Evolutionary conservation across 1,284 basidiomycete species (phyloP).

Genomic region (Moesziomyces sp.): DNA sequence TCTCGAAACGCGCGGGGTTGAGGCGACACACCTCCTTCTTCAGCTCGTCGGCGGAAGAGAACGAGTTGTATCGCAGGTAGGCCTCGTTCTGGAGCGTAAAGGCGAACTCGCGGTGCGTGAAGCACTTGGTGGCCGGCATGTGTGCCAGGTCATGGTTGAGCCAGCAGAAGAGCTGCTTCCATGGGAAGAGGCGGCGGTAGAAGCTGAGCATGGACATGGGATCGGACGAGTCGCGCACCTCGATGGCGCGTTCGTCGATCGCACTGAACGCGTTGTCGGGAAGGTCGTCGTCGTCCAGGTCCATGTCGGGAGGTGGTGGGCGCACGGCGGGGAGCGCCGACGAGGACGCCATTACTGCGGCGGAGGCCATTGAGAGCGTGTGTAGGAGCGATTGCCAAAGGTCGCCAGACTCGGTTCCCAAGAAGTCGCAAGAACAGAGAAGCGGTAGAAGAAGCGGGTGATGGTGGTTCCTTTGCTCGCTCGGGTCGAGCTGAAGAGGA

Average conservation of each 20-base stretch:
- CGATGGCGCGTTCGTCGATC: constrained; percentile 62
- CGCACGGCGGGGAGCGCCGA: constrained; percentile 43
- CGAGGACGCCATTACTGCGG: constrained; percentile 35
- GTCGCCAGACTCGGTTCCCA: no score
- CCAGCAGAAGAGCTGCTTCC: constrained; percentile 93
- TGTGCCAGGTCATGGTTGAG: constrained; percentile 82
- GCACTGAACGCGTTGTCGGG: constrained; percentile 48
- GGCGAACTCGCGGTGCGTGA: constrained; percentile 87
- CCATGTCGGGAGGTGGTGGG: constrained; percentile 57
- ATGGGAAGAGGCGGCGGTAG: constrained; percentile 92
- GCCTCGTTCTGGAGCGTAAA: constrained; percentile 91
- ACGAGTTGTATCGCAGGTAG: constrained; percentile 93
- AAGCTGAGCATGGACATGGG: constrained; percentile 84
- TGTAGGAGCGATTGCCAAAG: no score
- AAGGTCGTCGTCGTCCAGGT: constrained; percentile 47
- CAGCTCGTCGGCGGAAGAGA: constrained; percentile 83
- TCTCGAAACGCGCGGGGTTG: constrained; percentile 81
- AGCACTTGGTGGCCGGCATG: constrained; percentile 74
- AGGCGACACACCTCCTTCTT: constrained; percentile 77
- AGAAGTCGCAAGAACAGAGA: no score
- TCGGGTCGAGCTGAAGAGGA: not conserved
- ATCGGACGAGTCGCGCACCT: constrained; percentile 70
- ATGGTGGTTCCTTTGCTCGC: not conserved
- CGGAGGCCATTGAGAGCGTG: constrained; percentile 42
- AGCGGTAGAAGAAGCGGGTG: not conserved